These are phyloP conservation scores for Scolecobasidium constrictum DNA, from an alignment of 2,329 filamentous ascomycete genomes.

Conservation along the genomic window DNA sequence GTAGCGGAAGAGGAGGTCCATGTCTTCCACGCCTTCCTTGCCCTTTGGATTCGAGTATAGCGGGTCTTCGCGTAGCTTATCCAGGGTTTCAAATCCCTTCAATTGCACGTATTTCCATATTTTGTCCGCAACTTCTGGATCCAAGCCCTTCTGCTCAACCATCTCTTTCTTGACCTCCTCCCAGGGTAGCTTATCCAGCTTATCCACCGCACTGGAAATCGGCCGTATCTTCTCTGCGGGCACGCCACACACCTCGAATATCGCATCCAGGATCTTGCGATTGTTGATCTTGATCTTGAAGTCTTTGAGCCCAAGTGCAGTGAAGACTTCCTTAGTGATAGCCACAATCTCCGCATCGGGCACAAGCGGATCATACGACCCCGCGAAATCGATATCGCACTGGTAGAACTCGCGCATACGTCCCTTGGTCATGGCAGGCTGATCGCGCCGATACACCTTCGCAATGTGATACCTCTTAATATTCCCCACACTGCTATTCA, in stretches of 20 bases:
- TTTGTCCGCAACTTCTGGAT: slow-evolving; percentile 65
- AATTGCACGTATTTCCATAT: slow-evolving; percentile 82
- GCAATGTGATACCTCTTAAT: slow-evolving; percentile 95
- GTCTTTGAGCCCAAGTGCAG: slow-evolving; percentile 62
- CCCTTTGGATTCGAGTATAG: slow-evolving; percentile 63
- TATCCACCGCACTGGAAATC: slow-evolving; percentile 90
- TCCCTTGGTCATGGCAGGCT: slow-evolving; percentile 80
- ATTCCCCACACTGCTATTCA: slow-evolving; percentile 71
- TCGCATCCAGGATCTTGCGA: slow-evolving; percentile 83
- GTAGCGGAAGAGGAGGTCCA: slow-evolving; percentile 72
- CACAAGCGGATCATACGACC: slow-evolving; percentile 77
- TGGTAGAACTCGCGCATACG: slow-evolving; percentile 96
- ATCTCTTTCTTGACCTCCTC: slow-evolving; percentile 83
- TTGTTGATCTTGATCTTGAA: slow-evolving; percentile 94
- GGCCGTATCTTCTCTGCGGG: slow-evolving; percentile 76
- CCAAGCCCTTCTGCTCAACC: slow-evolving; percentile 82
- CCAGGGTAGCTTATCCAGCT: slow-evolving; percentile 90
- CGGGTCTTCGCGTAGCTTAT: neutral
- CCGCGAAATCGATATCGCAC: slow-evolving; percentile 93
- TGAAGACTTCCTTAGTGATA: slow-evolving; percentile 77
- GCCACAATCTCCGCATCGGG: slow-evolving; percentile 83
- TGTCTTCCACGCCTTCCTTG: slow-evolving; percentile 69
- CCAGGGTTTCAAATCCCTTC: slow-evolving; percentile 42
- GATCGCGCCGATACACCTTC: slow-evolving; percentile 77
- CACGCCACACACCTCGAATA: slow-evolving; percentile 86